These are phyloP conservation scores for Dendrobium huoshanense DNA, from an alignment of 106 monocot species.

Conservation along the genomic window DNA sequence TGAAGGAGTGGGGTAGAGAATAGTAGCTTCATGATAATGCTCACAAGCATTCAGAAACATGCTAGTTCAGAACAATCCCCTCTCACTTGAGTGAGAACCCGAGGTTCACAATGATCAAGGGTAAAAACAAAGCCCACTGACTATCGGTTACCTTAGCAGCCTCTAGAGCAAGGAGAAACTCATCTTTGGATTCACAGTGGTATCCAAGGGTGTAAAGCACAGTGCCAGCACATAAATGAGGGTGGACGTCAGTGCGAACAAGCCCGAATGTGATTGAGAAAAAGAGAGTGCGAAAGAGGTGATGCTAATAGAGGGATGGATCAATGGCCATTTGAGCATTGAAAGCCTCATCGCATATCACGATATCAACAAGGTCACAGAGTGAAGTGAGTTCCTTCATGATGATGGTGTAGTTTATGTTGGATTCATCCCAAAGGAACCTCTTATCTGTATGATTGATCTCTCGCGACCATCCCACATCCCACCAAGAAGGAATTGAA, in stretches of 20 bases:
- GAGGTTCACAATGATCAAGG: constrained; percentile 88
- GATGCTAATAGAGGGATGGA: constrained; percentile 64
- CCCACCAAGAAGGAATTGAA: constrained; percentile 84
- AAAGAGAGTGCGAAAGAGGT: constrained; percentile 61
- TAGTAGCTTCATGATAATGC: constrained; percentile 15
- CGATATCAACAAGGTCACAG: constrained; percentile 47
- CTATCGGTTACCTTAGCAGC: constrained; percentile 77
- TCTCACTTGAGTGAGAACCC: constrained; percentile 82
- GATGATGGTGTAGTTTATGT: constrained; percentile 48
- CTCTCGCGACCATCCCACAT: constrained; percentile 73
- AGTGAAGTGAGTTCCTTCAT: constrained; percentile 56
- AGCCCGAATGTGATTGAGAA: constrained; percentile 69
- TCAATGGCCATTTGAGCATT: constrained; percentile 32
- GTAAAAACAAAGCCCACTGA: constrained; percentile 69
- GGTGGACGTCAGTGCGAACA: constrained; percentile 66
- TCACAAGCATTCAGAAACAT: constrained; percentile 46
- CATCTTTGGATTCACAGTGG: constrained; percentile 77
- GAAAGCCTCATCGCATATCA: constrained; percentile 56
- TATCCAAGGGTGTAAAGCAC: constrained; percentile 73
- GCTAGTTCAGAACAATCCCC: constrained; percentile 60
- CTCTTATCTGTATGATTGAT: constrained; percentile 28
- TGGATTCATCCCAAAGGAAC: constrained; percentile 54
- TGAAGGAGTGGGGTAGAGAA: too few relatives aligned
- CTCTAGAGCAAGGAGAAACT: constrained; percentile 83
- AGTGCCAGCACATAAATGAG: constrained; percentile 82